Base-by-base conservation (phyloP, 1,139 yeast genomes). In the Kodamaea ohmeri region DNA sequence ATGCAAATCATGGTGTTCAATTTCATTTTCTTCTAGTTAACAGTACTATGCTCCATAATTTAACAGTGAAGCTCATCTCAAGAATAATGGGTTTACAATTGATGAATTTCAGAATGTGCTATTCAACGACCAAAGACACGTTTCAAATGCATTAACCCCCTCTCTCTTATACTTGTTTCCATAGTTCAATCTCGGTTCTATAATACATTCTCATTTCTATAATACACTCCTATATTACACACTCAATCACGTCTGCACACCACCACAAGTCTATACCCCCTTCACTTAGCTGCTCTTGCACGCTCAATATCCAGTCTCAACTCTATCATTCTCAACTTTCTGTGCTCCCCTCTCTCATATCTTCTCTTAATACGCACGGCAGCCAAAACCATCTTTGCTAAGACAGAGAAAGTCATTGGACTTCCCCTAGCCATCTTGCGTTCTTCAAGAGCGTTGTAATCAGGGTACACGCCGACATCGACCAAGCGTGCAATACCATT, bases 361-460 rank as follows among this genome's bases (percentile, higher is more conserved):
- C 80, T 55, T 32, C 63, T 70, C 47, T 63, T 69, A 18, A 83
- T 63, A 39, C 80, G 61, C 6, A 81, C 73, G 25, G 68, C 62
- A 1, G 86, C 83, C 44, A 82, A 57, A 4, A 81, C 86, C 44
- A 73, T 66, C 41, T 67, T 63, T 4, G 83, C 79, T 30, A 49
- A 34, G 7, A 40, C 47, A 36, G 37, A 38, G 26, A 53, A 45
- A 14, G 51, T 43, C 16, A 47, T 18, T 15, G 45, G 43, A n/a
- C 36, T 30, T 12, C 39, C 46, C 27, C 47, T 39, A 14, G 34
- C 41, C 5, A 29, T 5, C 27, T 45, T 44, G 43, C 47, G 35
- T 45, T 51, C 34, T 43, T 43, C 44, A 37, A 50, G 45, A 6
- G 46, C 44, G 0, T 58, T 50, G 43, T 67, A 67, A 45, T 73